Evolutionary conservation across 768 basidiomycete species (phyloP).

Genomic region (Collybia sp.): DNA sequence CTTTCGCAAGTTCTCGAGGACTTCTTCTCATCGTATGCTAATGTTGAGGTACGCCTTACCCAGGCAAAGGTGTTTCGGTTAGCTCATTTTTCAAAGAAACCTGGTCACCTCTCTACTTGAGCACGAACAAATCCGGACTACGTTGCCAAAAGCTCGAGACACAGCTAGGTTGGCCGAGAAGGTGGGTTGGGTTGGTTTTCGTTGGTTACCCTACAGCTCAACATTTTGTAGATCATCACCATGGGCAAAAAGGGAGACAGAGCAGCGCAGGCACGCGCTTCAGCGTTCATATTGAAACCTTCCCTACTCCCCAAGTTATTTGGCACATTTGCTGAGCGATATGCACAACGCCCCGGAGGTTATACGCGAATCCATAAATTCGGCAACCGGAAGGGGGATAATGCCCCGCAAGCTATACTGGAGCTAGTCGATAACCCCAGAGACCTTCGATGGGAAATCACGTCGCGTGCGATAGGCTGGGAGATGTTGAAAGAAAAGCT

Average conservation of each 20-base stretch:
- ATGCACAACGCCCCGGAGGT: slow-evolving; percentile 79
- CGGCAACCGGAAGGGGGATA: slow-evolving; percentile 88
- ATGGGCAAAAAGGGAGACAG: slow-evolving; percentile 83
- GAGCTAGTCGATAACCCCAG: slow-evolving; percentile 93
- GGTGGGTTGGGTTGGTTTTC: slow-evolving; percentile 31
- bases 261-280: slow-evolving; percentile 65
- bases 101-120: slow-evolving; percentile 91
- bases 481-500: slow-evolving; percentile 65
- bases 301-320: slow-evolving; percentile 80
- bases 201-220: slow-evolving; percentile 2
- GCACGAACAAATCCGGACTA: slow-evolving; percentile 95
- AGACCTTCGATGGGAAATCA: slow-evolving; percentile 86
- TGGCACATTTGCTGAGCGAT: slow-evolving; percentile 72
- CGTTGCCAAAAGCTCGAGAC: slow-evolving; percentile 91
- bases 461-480: slow-evolving; percentile 83
- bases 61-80: slow-evolving; percentile 1
- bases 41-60: slow-evolving; percentile 74
- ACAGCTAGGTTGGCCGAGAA: slow-evolving; percentile 90
- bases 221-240: slow-evolving; percentile 69
- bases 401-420: slow-evolving; percentile 87
- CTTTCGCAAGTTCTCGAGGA: slow-evolving; percentile 88
- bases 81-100: slow-evolving; percentile 50
- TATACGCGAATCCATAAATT: slow-evolving; percentile 94
- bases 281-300: slow-evolving; percentile 74
- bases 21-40: slow-evolving; percentile 86